These are phyloP conservation scores for Lentinula sp. DNA, from an alignment of 768 basidiomycete species.

Conservation along the genomic window DNA sequence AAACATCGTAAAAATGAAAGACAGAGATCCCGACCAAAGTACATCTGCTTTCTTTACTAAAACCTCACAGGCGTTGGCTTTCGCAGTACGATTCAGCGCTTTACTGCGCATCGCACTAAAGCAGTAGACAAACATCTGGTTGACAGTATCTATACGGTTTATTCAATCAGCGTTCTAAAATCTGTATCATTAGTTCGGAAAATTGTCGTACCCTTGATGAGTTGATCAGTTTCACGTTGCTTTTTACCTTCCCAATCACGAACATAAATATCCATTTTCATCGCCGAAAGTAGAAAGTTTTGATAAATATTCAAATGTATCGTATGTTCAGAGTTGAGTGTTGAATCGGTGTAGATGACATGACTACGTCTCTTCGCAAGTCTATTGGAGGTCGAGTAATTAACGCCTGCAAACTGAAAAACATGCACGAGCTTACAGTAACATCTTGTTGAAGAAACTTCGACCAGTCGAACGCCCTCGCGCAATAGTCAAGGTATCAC, in stretches of 20 bases:
- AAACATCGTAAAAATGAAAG: background rate
- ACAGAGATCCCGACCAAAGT: slow-evolving; percentile 47
- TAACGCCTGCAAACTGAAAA: background rate
- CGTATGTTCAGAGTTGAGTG: slow-evolving; percentile 53
- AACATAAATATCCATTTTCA: slow-evolving; percentile 86
- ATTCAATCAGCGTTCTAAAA: background rate
- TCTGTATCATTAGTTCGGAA: background rate
- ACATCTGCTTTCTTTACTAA: slow-evolving; percentile 44
- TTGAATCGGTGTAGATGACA: slow-evolving; percentile 72
- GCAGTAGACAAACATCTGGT: slow-evolving; percentile 52
- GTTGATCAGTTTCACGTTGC: slow-evolving; percentile 35
- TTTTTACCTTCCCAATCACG: slow-evolving; percentile 45
- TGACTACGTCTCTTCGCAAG: slow-evolving; percentile 71
- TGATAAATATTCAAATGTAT: slow-evolving; percentile 85
- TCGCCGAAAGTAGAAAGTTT: slow-evolving; percentile 72
- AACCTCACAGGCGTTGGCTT: slow-evolving; percentile 29
- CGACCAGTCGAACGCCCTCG: slow-evolving; percentile 59
- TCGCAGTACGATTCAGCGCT: slow-evolving; percentile 32
- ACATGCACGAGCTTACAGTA: slow-evolving; percentile 42
- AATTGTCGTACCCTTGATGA: slow-evolving; percentile 46
- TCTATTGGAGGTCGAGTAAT: slow-evolving; percentile 27
- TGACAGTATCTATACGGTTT: slow-evolving; percentile 45
- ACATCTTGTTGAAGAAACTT: slow-evolving; percentile 65
- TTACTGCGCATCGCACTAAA: slow-evolving; percentile 47
- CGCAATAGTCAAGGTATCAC: slow-evolving; percentile 67